These are phyloP conservation scores for Acanthamoeba healyi DNA, from an alignment of 208 protist genomes.

Conservation along the genomic window DNA sequence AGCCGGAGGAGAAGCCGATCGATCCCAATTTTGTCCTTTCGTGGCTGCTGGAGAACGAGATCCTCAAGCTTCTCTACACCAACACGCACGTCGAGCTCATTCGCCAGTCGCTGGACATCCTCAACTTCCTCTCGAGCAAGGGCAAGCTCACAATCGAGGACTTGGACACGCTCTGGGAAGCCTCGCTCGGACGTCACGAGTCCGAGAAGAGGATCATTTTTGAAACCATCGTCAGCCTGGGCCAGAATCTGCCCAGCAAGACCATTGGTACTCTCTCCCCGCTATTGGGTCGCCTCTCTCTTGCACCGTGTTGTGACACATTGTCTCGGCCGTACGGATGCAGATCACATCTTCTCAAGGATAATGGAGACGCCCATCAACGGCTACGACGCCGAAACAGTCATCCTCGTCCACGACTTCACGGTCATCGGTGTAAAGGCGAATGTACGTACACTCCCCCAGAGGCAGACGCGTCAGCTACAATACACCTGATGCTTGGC, in stretches of 20 bases:
- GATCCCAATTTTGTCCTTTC: constrained; percentile 59
- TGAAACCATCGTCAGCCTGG: constrained; percentile 66
- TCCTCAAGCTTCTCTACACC: constrained; percentile 70
- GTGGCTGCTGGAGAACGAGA: constrained; percentile 72
- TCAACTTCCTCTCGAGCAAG: constrained; percentile 53
- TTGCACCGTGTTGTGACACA: not conserved
- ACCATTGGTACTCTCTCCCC: constrained; percentile 15
- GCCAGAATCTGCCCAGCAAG: constrained; percentile 68
- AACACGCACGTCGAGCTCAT: constrained; percentile 76
- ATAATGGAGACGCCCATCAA: constrained; percentile 60
- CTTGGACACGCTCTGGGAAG: constrained; percentile 78
- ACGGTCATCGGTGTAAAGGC: constrained; percentile 72
- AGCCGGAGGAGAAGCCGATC: constrained; percentile 69
- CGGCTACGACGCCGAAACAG: constrained; percentile 54
- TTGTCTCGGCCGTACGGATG: not conserved
- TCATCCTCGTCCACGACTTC: constrained; percentile 76
- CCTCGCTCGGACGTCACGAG: constrained; percentile 70
- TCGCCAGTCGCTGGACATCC: constrained; percentile 32
- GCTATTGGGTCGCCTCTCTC: not conserved
- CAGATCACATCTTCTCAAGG: constrained; percentile 71
- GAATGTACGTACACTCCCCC: constrained; percentile 67
- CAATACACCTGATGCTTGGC: too few relatives aligned
- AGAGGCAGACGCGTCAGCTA: too few relatives aligned
- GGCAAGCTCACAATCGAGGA: constrained; percentile 36
- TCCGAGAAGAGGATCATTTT: constrained; percentile 74